phyloP scores from a whole-genome alignment of 1,284 basidiomycete genomes.

The Pseudozyma sp. region DNA sequence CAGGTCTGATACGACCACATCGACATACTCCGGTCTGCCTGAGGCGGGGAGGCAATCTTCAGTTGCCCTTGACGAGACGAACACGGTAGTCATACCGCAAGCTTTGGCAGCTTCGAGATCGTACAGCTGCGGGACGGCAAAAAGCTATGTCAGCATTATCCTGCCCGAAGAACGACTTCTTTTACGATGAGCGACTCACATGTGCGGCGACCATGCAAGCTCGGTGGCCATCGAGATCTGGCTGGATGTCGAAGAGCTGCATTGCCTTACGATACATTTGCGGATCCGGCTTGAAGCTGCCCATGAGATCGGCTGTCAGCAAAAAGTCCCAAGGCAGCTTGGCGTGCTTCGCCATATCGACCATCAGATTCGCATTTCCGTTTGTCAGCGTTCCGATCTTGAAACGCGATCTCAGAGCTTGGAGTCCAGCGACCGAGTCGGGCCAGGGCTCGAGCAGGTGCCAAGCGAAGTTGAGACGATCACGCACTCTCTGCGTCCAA shows the following conservation, averaged over 20 bases:
- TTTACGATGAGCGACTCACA: slow-evolving; percentile 6
- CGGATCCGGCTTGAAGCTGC: slow-evolving; percentile 36
- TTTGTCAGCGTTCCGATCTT: slow-evolving; percentile 37
- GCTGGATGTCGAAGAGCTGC: slow-evolving; percentile 25
- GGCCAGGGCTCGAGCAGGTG: slow-evolving; percentile 38
- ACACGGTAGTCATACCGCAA: slow-evolving; percentile 40
- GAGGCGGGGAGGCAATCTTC: slow-evolving; percentile 25
- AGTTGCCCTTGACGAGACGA: slow-evolving; percentile 29
- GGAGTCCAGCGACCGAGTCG: slow-evolving; percentile 20
- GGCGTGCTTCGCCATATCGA: slow-evolving; percentile 34
- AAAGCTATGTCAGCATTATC: too few species aligned
- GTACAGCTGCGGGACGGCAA: slow-evolving; percentile 17
- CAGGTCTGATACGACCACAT: slow-evolving; percentile 29
- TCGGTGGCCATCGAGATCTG: slow-evolving; percentile 1
- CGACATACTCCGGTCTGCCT: slow-evolving; percentile 36
- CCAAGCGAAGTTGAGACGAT: slow-evolving; percentile 36
- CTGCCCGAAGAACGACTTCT: background rate
- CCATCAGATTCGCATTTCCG: slow-evolving; percentile 40
- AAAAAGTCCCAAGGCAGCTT: slow-evolving; percentile 37
- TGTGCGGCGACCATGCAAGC: slow-evolving; percentile 41
- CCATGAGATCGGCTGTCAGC: slow-evolving; percentile 29
- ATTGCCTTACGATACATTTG: slow-evolving; percentile 27
- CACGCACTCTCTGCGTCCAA: slow-evolving; percentile 12
- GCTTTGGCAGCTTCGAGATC: slow-evolving; percentile 37
- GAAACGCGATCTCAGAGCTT: slow-evolving; percentile 6